A percentile compares a stretch with the other conserved stretches of the same genome.
Conservation (phyloP, 2,329 filamentous ascomycete genomes). For the Lecanicillium sp. region DNA sequence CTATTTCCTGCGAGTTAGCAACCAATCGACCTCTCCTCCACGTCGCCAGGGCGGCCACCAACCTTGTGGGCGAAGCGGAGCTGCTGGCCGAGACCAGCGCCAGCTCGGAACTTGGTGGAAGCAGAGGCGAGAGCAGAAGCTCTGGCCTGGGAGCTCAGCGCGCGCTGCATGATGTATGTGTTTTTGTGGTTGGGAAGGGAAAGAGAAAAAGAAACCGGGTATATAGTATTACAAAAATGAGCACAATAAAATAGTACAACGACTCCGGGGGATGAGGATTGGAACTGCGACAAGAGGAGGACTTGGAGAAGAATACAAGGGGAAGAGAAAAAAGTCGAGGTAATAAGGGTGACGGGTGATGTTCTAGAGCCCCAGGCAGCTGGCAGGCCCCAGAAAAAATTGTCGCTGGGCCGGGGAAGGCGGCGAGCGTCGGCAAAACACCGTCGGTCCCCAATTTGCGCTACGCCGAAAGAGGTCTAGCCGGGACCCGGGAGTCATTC, state of each 20-base stretch:
- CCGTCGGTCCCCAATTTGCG: conserved; percentile 19
- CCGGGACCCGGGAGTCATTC: conserved; percentile 4
- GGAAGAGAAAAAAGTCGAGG: conserved; percentile 18
- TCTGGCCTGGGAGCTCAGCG: conserved; percentile 74
- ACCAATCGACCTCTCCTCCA: background rate
- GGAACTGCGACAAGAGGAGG: conserved; percentile 16
- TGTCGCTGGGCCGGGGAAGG: too few relatives aligned
- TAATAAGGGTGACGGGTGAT: conserved; percentile 14
- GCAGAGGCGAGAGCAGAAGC: conserved; percentile 72
- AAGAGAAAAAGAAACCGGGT: conserved; percentile 23
- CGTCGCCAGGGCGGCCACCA: conserved; percentile 24
- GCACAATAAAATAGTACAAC: conserved; percentile 10
- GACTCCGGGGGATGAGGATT: conserved; percentile 11
- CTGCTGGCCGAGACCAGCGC: conserved; percentile 70
- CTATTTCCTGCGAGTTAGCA: conserved; percentile 38
- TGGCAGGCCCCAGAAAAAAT: conserved; percentile 33
- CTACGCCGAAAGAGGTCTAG: conserved; percentile 3
- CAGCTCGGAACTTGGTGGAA: conserved; percentile 58
- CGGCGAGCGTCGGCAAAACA: conserved; percentile 35
- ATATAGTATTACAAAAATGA: conserved; percentile 24
- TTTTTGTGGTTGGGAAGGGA: conserved; percentile 25
- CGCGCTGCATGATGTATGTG: conserved; percentile 79
- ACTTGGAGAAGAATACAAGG: conserved; percentile 15
- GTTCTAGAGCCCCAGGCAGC: conserved; percentile 10
- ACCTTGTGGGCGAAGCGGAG: conserved; percentile 98